Conservation (phyloP, 1,284 basidiomycete species). For the Mycosarcoma mackinlayi region DNA sequence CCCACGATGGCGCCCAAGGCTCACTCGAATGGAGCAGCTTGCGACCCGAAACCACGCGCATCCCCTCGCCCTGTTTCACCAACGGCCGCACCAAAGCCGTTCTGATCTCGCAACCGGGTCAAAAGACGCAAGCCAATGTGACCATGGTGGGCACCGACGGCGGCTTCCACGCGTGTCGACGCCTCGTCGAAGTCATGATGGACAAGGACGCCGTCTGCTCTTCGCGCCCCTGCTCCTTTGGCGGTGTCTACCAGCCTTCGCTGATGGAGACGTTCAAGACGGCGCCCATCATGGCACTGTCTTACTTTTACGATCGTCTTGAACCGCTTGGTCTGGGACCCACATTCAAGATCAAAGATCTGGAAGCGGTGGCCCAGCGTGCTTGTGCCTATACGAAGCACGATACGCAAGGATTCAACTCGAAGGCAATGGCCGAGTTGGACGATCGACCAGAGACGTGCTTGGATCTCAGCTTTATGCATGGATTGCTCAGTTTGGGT, state of each 20-base stretch:
- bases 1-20: slow-evolving; percentile 29
- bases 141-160: slow-evolving; percentile 72
- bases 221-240: slow-evolving; percentile 89
- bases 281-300: slow-evolving; percentile 70
- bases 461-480: slow-evolving; percentile 94
- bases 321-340: slow-evolving; percentile 77
- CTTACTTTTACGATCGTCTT: slow-evolving; percentile 97
- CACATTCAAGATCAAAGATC: slow-evolving; percentile 58
- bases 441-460: slow-evolving; percentile 90
- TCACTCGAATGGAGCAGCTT: slow-evolving; percentile 63
- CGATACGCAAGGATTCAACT: slow-evolving; percentile 59
- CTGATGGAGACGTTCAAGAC: slow-evolving; percentile 83
- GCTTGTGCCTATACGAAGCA: slow-evolving; percentile 52
- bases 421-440: slow-evolving; percentile 78
- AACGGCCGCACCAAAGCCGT: slow-evolving; percentile 76
- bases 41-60: slow-evolving; percentile 63
- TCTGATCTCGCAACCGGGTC: slow-evolving; percentile 76
- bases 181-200: slow-evolving; percentile 88
- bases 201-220: slow-evolving; percentile 91
- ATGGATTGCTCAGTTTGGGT: slow-evolving; percentile 80
- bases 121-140: slow-evolving; percentile 55
- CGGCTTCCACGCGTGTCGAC: slow-evolving; percentile 84
- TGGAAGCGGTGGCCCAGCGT: slow-evolving; percentile 54
- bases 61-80: slow-evolving; percentile 85
- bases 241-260: slow-evolving; percentile 97